Conservation (phyloP, 257 asterid species). For the Rauvolfia tetraphylla region DNA sequence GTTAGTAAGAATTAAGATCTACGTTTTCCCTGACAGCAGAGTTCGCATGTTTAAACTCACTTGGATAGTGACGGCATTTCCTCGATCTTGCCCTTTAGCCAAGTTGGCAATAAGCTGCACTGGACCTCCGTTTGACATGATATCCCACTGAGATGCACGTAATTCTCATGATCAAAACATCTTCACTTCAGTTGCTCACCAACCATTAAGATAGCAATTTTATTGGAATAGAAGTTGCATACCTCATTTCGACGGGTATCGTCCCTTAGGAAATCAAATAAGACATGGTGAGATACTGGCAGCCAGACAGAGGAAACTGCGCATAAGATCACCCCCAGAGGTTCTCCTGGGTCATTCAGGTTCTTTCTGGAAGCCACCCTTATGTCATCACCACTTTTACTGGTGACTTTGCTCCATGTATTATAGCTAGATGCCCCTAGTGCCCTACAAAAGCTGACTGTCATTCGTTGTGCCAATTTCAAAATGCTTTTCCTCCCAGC, state of each 20-base stretch:
- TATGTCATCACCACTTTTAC: constrained; percentile 64
- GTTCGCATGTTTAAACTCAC: constrained; percentile 35
- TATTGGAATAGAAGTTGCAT: constrained; percentile 5
- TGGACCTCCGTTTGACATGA: constrained; percentile 53
- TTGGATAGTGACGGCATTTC: constrained; percentile 65
- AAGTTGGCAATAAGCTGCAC: constrained; percentile 54
- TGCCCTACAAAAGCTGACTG: constrained; percentile 55
- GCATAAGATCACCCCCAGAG: constrained; percentile 65
- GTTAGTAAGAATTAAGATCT: background rate
- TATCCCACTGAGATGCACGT: constrained; percentile 63
- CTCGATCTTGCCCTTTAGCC: constrained; percentile 80
- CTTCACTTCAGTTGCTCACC: background rate
- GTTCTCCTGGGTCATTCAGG: constrained; percentile 68
- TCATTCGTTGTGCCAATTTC: constrained; percentile 79
- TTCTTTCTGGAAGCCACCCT: constrained; percentile 68
- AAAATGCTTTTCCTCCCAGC: constrained; percentile 86
- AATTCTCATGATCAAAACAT: background rate
- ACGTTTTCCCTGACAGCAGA: background rate
- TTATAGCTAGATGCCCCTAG: constrained; percentile 67
- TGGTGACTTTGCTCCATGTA: constrained; percentile 68
- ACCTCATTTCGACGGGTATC: constrained; percentile 74
- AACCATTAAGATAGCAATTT: background rate
- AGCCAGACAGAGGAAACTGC: constrained; percentile 77
- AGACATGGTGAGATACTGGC: constrained; percentile 53
- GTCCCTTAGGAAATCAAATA: constrained; percentile 75